phyloP scores from a whole-genome alignment of 73 alveolate genomes.

The Stentor coeruleus region DNA sequence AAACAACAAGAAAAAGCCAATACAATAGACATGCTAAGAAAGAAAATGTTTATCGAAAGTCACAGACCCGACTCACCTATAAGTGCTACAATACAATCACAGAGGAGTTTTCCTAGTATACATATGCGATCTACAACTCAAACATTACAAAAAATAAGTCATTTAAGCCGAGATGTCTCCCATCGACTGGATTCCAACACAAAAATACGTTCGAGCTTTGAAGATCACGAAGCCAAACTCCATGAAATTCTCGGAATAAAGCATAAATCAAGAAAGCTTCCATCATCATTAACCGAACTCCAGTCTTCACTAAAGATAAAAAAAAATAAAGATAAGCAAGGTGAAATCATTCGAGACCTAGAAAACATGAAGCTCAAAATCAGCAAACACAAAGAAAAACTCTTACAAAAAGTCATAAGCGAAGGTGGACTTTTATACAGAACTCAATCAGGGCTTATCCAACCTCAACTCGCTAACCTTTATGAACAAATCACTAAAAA shows the following conservation, averaged over 20 bases:
- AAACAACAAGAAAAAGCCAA: no score
- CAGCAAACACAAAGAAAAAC: background rate
- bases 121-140: background rate
- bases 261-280: background rate
- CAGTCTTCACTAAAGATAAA: background rate
- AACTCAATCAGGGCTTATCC: slow-evolving; percentile 7
- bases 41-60: no score
- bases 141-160: background rate
- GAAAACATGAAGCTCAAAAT: background rate
- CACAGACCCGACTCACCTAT: no score
- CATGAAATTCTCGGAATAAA: background rate
- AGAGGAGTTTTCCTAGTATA: background rate
- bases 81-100: no score
- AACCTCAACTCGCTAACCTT: background rate
- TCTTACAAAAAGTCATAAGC: background rate
- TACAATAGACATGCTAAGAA: no score
- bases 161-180: background rate
- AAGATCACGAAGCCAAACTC: background rate
- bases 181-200: background rate
- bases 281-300: background rate
- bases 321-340: background rate
- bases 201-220: background rate
- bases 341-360: background rate
- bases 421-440: background rate
- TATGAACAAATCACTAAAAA: background rate